These are phyloP conservation scores for Russula olivacea DNA, from an alignment of 768 basidiomycete genomes.

Conservation along the genomic window DNA sequence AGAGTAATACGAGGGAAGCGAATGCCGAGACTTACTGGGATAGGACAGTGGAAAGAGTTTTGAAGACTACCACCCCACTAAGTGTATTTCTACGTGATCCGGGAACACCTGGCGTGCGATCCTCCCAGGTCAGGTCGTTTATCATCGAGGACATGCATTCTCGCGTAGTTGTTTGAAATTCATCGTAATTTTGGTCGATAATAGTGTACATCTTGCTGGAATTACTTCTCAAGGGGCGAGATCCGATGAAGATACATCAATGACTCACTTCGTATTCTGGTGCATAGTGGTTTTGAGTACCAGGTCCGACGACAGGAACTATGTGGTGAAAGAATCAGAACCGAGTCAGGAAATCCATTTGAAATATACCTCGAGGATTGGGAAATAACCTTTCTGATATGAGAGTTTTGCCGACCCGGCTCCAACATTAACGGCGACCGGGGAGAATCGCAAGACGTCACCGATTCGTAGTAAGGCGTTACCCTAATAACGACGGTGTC, in stretches of 20 bases:
- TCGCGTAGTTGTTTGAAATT: conserved; percentile 24
- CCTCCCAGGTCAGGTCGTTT: conserved; percentile 27
- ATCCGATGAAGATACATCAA: neutral
- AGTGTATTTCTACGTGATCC: conserved; percentile 22
- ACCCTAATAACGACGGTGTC: conserved; percentile 20
- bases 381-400: conserved; percentile 34
- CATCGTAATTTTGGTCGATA: conserved; percentile 30
- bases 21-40: conserved; percentile 21
- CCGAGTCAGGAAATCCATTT: neutral
- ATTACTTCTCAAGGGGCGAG: neutral
- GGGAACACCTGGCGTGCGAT: conserved; percentile 19
- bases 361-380: conserved; percentile 29
- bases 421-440: conserved; percentile 26
- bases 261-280: conserved; percentile 31
- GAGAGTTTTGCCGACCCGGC: conserved; percentile 23
- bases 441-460: conserved; percentile 30
- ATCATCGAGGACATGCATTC: conserved; percentile 29
- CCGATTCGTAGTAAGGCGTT: conserved; percentile 31
- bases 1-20: neutral
- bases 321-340: neutral
- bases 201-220: conserved; percentile 27
- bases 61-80: conserved; percentile 30
- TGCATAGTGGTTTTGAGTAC: conserved; percentile 32
- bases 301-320: conserved; percentile 33
- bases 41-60: conserved; percentile 27